Conservation (phyloP, 2,329 filamentous ascomycete species). For the Botrytis paeoniae region DNA sequence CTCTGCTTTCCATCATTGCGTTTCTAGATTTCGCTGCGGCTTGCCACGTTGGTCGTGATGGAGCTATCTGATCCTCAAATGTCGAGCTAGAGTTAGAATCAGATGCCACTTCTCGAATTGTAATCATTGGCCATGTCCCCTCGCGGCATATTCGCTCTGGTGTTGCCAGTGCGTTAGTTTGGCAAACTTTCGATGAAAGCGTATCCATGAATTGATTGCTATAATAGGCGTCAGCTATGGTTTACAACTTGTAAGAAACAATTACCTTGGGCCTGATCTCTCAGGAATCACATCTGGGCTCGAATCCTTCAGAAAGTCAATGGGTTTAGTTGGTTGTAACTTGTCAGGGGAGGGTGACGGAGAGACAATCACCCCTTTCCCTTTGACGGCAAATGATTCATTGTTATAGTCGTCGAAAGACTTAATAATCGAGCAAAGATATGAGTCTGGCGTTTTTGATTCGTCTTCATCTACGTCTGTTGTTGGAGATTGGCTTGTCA, state of each 20-base stretch:
- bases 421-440: constrained; percentile 13
- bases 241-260: neutral
- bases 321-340: constrained; percentile 16
- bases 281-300: constrained; percentile 8
- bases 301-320: constrained; percentile 23
- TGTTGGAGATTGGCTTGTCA: neutral
- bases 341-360: constrained; percentile 21
- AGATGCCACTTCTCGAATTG: neutral
- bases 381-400: neutral
- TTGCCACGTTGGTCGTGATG: constrained; percentile 4
- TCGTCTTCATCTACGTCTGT: neutral
- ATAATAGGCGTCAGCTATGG: neutral
- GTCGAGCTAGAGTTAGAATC: neutral
- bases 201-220: neutral
- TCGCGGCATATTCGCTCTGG: neutral
- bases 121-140: constrained; percentile 1
- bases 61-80: constrained; percentile 1
- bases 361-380: neutral
- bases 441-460: constrained; percentile 16
- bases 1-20: constrained; percentile 2
- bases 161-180: neutral
- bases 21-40: neutral
- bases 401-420: constrained; percentile 10
- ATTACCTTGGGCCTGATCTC: neutral
- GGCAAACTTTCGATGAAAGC: neutral